phyloP scores from a whole-genome alignment of 805 yeast genomes.

The Metschnikowia anglica region DNA sequence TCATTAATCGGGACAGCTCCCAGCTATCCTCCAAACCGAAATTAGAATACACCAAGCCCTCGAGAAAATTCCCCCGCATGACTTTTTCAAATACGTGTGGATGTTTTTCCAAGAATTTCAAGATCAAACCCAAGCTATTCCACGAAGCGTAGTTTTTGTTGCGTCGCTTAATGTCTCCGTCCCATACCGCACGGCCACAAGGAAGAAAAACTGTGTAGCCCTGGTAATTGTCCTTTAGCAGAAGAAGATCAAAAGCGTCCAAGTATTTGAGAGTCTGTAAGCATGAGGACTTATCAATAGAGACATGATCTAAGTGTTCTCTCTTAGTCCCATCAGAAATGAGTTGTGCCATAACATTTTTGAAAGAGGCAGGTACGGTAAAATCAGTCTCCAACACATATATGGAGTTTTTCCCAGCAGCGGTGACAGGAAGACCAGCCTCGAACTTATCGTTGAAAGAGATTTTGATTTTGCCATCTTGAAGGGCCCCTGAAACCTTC shows the following conservation, averaged over 20 bases:
- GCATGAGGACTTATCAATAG: conserved; percentile 46
- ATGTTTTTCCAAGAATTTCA: conserved; percentile 57
- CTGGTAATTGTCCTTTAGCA: conserved; percentile 48
- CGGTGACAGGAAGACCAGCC: conserved; percentile 45
- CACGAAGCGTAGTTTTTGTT: conserved; percentile 46
- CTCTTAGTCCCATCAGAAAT: conserved; percentile 34
- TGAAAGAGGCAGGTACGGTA: conserved; percentile 60
- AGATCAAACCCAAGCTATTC: conserved; percentile 58
- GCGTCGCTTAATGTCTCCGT: conserved; percentile 5
- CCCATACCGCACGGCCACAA: conserved; percentile 45
- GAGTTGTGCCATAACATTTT: conserved; percentile 56
- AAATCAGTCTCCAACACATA: conserved; percentile 62
- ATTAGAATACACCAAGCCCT: conserved; percentile 69
- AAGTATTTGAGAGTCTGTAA: conserved; percentile 63
- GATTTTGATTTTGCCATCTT: conserved; percentile 17
- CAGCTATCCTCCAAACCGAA: conserved; percentile 32
- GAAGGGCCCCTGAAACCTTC: conserved; percentile 32
- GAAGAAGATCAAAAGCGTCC: conserved; percentile 49
- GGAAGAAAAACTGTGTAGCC: conserved; percentile 84
- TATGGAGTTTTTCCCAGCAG: conserved; percentile 63
- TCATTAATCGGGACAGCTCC: conserved; percentile 15
- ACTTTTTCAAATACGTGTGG: conserved; percentile 49
- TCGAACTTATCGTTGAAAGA: conserved; percentile 56
- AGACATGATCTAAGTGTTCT: conserved; percentile 27
- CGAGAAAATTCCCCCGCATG: conserved; percentile 57